These are phyloP conservation scores for Candida rishiriensis DNA, from an alignment of 805 yeast genomes.

Conservation along the genomic window DNA sequence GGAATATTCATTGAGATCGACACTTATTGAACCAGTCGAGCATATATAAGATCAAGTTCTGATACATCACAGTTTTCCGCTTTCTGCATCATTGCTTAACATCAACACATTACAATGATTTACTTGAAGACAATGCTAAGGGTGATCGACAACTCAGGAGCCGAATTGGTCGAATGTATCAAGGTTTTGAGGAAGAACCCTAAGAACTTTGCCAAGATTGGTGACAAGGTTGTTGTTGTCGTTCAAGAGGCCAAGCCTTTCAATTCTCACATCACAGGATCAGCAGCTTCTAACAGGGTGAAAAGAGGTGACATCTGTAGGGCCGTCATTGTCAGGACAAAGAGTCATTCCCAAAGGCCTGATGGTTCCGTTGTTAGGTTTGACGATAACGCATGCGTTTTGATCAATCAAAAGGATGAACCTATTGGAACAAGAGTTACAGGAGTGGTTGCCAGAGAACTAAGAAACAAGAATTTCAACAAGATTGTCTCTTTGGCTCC, in stretches of 20 bases:
- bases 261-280: constrained; percentile 64
- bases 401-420: constrained; percentile 83
- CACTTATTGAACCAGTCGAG: too few species aligned
- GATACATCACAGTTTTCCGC: too few species aligned
- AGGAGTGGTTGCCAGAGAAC: constrained; percentile 86
- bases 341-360: constrained; percentile 60
- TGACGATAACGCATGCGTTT: constrained; percentile 96
- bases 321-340: constrained; percentile 93
- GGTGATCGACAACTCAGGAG: constrained; percentile 93
- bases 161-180: constrained; percentile 91
- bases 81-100: too few species aligned
- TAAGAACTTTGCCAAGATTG: constrained; percentile 73
- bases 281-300: constrained; percentile 71
- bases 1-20: too few species aligned
- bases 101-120: constrained; percentile 50
- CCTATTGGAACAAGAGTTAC: constrained; percentile 93
- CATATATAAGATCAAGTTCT: too few species aligned
- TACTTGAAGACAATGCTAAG: constrained; percentile 82
- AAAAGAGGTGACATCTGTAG: constrained; percentile 94
- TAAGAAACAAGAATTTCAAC: constrained; percentile 75
- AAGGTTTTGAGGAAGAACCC: constrained; percentile 90
- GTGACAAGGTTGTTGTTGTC: constrained; percentile 92
- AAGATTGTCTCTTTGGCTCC: constrained; percentile 92
- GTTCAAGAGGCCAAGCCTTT: constrained; percentile 86
- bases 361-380: constrained; percentile 86